Percentiles rank a stretch among this genome's conserved stretches.
These are phyloP conservation scores for Marsdenia floribunda DNA, from an alignment of 257 asterid species.

Conservation along the genomic window DNA sequence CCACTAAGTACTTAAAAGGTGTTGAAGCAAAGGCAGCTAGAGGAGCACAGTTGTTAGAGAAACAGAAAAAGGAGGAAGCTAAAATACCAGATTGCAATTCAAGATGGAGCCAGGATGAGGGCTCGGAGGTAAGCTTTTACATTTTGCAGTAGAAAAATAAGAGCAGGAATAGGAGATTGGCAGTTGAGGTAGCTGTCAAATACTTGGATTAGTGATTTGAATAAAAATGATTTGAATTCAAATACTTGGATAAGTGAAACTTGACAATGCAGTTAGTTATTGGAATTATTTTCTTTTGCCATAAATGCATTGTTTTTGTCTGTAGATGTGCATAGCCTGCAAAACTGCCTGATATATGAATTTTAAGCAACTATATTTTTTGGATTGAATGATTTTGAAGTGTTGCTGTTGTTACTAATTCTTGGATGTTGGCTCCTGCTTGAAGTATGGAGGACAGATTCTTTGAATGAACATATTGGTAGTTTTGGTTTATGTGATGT, in stretches of 20 bases:
- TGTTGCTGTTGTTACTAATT: neutral
- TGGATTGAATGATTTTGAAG: neutral
- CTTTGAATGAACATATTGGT: neutral
- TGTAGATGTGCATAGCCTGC: too few species aligned
- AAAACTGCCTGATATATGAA: neutral
- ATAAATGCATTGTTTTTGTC: neutral
- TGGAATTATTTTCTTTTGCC: neutral
- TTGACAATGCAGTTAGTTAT: neutral
- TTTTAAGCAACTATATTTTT: neutral
- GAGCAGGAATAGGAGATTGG: neutral
- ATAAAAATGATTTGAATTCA: too few species aligned
- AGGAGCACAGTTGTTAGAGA: constrained; percentile 86
- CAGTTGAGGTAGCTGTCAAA: neutral
- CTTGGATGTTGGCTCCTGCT: neutral
- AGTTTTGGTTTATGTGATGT: neutral
- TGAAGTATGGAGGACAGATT: neutral
- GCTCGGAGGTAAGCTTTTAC: constrained; percentile 63
- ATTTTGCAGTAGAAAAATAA: neutral
- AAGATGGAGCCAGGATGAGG: constrained; percentile 88
- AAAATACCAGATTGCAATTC: constrained; percentile 76
- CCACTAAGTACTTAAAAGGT: constrained; percentile 85
- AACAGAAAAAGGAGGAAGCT: constrained; percentile 80
- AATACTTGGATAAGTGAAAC: neutral
- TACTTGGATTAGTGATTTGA: too few species aligned
- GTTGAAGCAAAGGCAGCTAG: constrained; percentile 89